A percentile compares a stretch with the other conserved stretches of the same genome.
Evolutionary conservation across 164 flowering plant genomes (phyloP).

Genomic region (Cinnamomum micranthum): DNA sequence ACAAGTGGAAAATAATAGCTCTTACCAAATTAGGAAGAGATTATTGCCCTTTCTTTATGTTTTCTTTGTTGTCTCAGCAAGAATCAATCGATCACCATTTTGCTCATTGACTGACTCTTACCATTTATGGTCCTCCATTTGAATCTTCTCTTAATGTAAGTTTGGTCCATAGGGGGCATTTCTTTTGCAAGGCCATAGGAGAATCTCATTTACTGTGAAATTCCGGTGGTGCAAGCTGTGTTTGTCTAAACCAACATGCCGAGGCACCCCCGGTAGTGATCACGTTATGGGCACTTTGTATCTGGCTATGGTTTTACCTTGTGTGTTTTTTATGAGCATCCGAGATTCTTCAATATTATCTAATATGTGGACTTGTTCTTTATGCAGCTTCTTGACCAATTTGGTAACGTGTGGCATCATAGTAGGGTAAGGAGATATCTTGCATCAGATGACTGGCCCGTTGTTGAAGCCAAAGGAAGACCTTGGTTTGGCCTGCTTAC

Average conservation of each 20-base stretch:
- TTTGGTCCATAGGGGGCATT: too few relatives aligned
- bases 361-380: conserved; percentile 2
- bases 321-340: background rate
- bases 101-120: too few relatives aligned
- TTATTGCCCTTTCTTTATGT: too few relatives aligned
- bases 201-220: background rate
- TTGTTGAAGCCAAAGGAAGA: conserved; percentile 67
- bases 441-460: conserved; percentile 75
- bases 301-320: background rate
- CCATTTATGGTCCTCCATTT: too few relatives aligned
- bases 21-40: too few relatives aligned
- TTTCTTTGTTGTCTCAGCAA: too few relatives aligned
- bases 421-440: conserved; percentile 89
- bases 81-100: too few relatives aligned
- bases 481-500: conserved; percentile 97
- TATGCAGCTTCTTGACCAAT: conserved; percentile 72
- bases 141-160: too few relatives aligned
- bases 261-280: background rate
- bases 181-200: too few relatives aligned
- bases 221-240: background rate
- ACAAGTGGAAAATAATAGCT: too few relatives aligned
- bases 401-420: conserved; percentile 78
- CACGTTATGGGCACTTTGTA: background rate
- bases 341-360: background rate
- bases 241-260: background rate